Evolutionary conservation across 2,329 filamentous ascomycete species (phyloP), one percentile per base, ranked within the genome.

Genomic region (Penicillium palitans): DNA sequence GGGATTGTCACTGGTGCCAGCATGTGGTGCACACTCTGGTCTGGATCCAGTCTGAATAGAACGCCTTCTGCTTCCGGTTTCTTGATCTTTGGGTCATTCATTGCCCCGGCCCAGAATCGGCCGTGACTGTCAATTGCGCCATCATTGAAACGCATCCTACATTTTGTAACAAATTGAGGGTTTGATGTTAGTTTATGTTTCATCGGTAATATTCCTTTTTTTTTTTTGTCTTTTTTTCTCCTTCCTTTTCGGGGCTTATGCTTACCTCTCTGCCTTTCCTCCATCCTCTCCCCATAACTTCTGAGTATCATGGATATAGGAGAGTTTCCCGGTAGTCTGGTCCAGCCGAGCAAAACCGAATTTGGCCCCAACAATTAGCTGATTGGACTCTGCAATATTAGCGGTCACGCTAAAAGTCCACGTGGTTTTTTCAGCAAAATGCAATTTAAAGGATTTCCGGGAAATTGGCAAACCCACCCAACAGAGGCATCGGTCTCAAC

Each of bases 21-120:
- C 63, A 90, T 80, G 39, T 83, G 81, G 66, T 85, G 81, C 61
- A 88, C 79, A 29, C 79, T 80, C 49, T 85, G 78, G 69, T 87
- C 82, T 15, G 82, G 79, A 70, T 88, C 83, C 68, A 96, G 87
- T 58, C 89, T 83, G 77, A 89, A 90, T 19, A 96, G 80, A 13
- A 87, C 82, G 50, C 91, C 92, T 89, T 76, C 76, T 52, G 75
- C 62, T 55, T 66, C 68, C 7, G 71, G 68, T 10, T 75, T 83
- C 73, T 88, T 83, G 46, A 85, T 79, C 68, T 87, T 79, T 55
- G 90, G 88, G 70, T 96, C 91, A 62, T 91, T 95, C 90, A 96
- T 96, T 61, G 85, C 85, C 8, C 91, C 91, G 6, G 92, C 81
- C 89, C 91, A 96, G 77, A 93, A 95, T 35, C 91, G 81, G 33